Base-by-base conservation (phyloP, 1,284 basidiomycete species). In the Trichosporon asahii region DNA sequence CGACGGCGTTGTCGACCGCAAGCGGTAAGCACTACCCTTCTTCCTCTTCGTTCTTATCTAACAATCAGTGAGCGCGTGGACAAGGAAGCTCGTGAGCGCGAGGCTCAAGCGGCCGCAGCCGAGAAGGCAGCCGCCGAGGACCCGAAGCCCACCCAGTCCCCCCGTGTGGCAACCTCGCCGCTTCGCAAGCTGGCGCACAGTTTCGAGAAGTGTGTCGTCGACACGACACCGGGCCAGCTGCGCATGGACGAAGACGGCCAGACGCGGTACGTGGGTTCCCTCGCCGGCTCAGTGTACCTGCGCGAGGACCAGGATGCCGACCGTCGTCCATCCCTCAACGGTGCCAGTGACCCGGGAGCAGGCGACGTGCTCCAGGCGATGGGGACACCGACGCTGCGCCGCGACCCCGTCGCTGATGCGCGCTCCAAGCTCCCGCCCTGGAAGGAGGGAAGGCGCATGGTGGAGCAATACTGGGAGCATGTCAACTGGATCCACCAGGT, bases 401-500 rank as follows among this genome's bases (percentile, higher is more conserved):
- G 31, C 25, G 53, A 66, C 66, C 33, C 33, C 5, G 23, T 66
- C 2, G 55, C 64, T 2, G 57, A 53, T 40, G 66, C 66, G 44
- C 44, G 69, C 35, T 53, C 60, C 18, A 53, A 67, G 9, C 69
- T 84, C 25, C 83, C 83, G 1, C 76, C 78, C 35, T 83, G 81
- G 77, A 78, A 82, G 29, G 78, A 82, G 68, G 82, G 78, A 2
- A 71, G 73, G 64, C 68, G 60, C 14, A 68, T 82, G 66, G 74
- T 76, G 31, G 74, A 76, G 70, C 78, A 73, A 33, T 84, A 83
- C 66, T 83, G 80, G 80, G 79, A 82, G 66, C 80, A 84, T 67
- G 82, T 83, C n/a, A 79, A 80, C 69, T 83, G 82, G 82, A 82
- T 83, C 67, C 78, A 80, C 70, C 79, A 80, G 68, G 73, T 75